These are phyloP conservation scores for Evernia prunastri DNA, from an alignment of 495 filamentous ascomycete species.

Conservation along the genomic window DNA sequence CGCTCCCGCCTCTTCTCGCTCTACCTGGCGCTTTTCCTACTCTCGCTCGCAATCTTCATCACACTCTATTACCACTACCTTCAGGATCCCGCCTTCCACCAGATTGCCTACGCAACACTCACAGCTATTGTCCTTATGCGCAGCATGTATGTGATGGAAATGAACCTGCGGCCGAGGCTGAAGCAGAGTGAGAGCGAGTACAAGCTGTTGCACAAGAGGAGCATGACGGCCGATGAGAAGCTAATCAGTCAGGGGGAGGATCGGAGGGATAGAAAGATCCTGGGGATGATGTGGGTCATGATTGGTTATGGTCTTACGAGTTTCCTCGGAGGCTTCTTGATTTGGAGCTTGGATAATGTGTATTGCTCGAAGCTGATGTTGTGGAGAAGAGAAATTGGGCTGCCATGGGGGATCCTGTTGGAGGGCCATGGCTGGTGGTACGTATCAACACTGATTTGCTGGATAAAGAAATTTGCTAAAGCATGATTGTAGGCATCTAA, in stretches of 20 bases:
- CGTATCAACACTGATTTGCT: constrained; percentile 35
- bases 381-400: constrained; percentile 65
- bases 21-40: constrained; percentile 53
- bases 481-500: constrained; percentile 47
- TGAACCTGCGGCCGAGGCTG: constrained; percentile 54
- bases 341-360: constrained; percentile 83
- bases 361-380: constrained; percentile 66
- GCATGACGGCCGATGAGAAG: constrained; percentile 25
- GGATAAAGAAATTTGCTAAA: constrained; percentile 20
- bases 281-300: constrained; percentile 70
- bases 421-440: constrained; percentile 99
- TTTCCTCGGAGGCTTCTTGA: constrained; percentile 75
- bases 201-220: constrained; percentile 29
- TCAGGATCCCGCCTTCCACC: constrained; percentile 88
- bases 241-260: constrained; percentile 34
- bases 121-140: constrained; percentile 71
- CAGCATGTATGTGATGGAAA: constrained; percentile 88
- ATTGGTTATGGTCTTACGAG: constrained; percentile 61
- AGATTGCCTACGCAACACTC: constrained; percentile 78
- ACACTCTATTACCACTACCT: constrained; percentile 91
- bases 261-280: constrained; percentile 49
- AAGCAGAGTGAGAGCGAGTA: constrained; percentile 34
- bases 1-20: constrained; percentile 48
- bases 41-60: constrained; percentile 67
- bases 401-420: constrained; percentile 85